Percentiles rank a stretch among this genome's conserved stretches.
These are phyloP conservation scores for Aspergillus sp. DNA, from an alignment of 2,329 filamentous ascomycete genomes.

Conservation along the genomic window DNA sequence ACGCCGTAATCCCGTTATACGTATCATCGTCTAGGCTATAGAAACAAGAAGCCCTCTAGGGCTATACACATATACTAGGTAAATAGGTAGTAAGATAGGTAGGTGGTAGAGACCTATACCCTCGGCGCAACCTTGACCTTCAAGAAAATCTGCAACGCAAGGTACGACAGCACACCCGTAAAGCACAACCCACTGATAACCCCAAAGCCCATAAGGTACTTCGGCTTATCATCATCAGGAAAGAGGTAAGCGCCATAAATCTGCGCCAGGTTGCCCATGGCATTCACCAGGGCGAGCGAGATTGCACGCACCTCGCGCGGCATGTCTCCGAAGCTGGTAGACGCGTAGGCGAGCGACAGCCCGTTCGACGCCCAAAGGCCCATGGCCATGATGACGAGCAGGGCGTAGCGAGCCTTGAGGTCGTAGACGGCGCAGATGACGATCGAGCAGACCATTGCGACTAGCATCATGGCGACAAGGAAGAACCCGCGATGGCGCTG, in stretches of 20 bases:
- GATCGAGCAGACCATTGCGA: constrained; percentile 41
- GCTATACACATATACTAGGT: too few species aligned
- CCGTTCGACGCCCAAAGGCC: constrained; percentile 57
- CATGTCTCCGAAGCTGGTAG: constrained; percentile 53
- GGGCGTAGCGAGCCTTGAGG: constrained; percentile 54
- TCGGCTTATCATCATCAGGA: constrained; percentile 49
- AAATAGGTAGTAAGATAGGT: too few species aligned
- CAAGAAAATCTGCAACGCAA: not conserved
- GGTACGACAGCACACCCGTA: not conserved
- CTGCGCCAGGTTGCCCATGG: constrained; percentile 55
- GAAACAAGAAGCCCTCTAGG: too few species aligned
- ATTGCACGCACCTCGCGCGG: constrained; percentile 52
- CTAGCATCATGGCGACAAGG: constrained; percentile 50
- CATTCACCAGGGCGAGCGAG: constrained; percentile 54
- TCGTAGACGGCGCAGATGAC: constrained; percentile 49
- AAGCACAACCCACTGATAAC: constrained; percentile 23
- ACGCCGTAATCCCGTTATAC: too few species aligned
- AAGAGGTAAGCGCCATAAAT: constrained; percentile 57
- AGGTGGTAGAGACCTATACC: too few species aligned
- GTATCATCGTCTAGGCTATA: too few species aligned
- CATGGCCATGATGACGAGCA: constrained; percentile 57
- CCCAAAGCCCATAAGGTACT: constrained; percentile 49
- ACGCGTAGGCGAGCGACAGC: constrained; percentile 52
- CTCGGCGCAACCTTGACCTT: not conserved
- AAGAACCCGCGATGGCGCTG: constrained; percentile 50